Conservation (phyloP, 257 asterid genomes). For the Nicotiana paniculata region DNA sequence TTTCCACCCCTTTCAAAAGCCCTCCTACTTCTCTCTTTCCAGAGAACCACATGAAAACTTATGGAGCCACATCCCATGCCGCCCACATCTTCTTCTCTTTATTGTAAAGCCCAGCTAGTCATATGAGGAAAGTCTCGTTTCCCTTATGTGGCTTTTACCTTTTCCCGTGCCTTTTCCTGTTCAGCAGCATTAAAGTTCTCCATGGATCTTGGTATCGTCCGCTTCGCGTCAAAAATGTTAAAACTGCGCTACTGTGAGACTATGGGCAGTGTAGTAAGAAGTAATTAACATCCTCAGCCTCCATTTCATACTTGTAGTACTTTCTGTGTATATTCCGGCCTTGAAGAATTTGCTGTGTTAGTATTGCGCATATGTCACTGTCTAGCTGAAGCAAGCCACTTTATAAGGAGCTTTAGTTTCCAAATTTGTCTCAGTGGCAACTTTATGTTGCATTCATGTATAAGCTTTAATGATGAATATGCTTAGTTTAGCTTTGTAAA, state of each 20-base stretch:
- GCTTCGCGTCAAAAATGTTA: neutral
- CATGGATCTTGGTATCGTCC: neutral
- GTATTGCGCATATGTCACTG: neutral
- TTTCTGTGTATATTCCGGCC: neutral
- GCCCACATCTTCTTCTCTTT: neutral
- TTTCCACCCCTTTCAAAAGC: neutral
- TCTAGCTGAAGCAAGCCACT: constrained; percentile 8
- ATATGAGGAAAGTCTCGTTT: neutral
- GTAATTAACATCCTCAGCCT: neutral
- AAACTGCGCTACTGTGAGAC: neutral
- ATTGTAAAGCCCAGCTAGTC: neutral
- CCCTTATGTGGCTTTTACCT: neutral
- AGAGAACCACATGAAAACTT: neutral
- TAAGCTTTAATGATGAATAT: neutral
- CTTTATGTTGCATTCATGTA: neutral
- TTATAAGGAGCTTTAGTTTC: constrained; percentile 3
- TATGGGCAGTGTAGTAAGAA: neutral
- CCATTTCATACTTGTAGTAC: neutral
- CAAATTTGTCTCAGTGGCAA: neutral
- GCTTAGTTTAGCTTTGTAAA: neutral
- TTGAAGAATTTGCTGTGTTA: neutral
- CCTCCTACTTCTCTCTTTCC: neutral
- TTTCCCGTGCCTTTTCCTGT: neutral
- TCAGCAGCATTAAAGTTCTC: neutral
- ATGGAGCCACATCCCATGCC: neutral